A percentile compares a stretch with the other conserved stretches of the same genome.
Conservation (phyloP, 345 rosid genomes). For the Citrus inodora region DNA sequence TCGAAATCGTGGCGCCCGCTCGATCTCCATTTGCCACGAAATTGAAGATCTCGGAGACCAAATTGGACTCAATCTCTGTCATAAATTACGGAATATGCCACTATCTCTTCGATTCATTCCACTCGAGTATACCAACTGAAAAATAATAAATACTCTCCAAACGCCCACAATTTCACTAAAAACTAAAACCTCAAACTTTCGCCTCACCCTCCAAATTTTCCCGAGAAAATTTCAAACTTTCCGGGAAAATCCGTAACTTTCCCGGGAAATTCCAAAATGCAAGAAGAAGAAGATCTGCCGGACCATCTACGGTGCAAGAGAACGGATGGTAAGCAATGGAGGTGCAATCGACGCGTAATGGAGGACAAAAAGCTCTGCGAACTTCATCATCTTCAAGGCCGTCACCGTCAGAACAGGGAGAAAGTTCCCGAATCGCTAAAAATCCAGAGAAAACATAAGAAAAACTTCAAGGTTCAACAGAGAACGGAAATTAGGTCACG, state of each 20-base stretch:
- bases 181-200: background rate
- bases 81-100: conserved; percentile 41
- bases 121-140: background rate
- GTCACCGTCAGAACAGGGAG: conserved; percentile 49
- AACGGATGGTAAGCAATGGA: conserved; percentile 91
- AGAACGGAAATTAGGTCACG: conserved; percentile 51
- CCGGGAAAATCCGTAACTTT: conserved; percentile 8
- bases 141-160: conserved; percentile 18
- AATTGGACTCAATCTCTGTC: conserved; percentile 31
- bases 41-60: conserved; percentile 30
- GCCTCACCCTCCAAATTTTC: conserved; percentile 4
- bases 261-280: background rate
- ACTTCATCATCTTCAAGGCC: conserved; percentile 66
- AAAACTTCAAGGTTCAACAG: conserved; percentile 5
- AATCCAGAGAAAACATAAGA: conserved; percentile 42
- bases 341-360: conserved; percentile 76
- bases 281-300: conserved; percentile 41
- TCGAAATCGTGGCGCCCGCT: conserved; percentile 6
- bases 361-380: conserved; percentile 86
- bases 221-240: conserved; percentile 10
- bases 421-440: conserved; percentile 65
- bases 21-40: conserved; percentile 11
- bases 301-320: conserved; percentile 87
- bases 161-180: background rate
- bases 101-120: conserved; percentile 9